Evolutionary conservation across 2,329 filamentous ascomycete species (phyloP), one percentile per base, ranked within the genome.

Genomic region (Blastomyces emzantsi): DNA sequence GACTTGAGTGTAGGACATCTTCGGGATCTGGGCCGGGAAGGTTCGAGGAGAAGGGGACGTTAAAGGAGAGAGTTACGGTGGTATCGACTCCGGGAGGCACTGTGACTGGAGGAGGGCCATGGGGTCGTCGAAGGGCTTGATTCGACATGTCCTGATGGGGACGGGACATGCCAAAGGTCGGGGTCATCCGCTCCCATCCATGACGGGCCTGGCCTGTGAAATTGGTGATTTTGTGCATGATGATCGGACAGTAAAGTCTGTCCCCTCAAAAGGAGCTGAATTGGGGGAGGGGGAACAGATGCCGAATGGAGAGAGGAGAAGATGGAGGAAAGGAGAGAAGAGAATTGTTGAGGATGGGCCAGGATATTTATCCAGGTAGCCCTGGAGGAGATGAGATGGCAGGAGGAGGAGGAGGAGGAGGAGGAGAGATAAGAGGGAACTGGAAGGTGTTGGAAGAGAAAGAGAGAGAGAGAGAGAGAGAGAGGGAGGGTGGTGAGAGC

Each of bases 31-130:
- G 94, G 43, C 94, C 94, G 67, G 90, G 85, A 66, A 99, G 86
- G 72, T 93, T 93, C 67, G 90, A 96, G 70, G 92, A 88, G 78
- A 97, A 97, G 66, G 94, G 94, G 59, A 99, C 89, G 75, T 97
- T 97, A 86, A 99, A 97, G 68, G 91, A 93, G 75, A 96, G 88
- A 77, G 95, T 91, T 77, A 97, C 90, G 68, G 86, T 87, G 61
- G 93, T 89, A 73, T 88, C 83, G 67, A 87, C 82, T 68, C 88
- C 87, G 64, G 88, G 85, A 68, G 89, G 87, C 70, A 87, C 82
- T 70, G 87, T 82, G 61, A 73, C 79, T 25, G 79, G 80, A 43
- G 75, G 74, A 64, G 74, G 74, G 67, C 84, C 75, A 55, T 73
- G 73, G 73, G 82, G 74, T 68, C 85, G 84, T 76, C 86, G 85